A percentile compares a stretch with the other conserved stretches of the same genome.
Conservation (phyloP, 1,284 basidiomycete genomes). For the Chondrostereum purpureum region DNA sequence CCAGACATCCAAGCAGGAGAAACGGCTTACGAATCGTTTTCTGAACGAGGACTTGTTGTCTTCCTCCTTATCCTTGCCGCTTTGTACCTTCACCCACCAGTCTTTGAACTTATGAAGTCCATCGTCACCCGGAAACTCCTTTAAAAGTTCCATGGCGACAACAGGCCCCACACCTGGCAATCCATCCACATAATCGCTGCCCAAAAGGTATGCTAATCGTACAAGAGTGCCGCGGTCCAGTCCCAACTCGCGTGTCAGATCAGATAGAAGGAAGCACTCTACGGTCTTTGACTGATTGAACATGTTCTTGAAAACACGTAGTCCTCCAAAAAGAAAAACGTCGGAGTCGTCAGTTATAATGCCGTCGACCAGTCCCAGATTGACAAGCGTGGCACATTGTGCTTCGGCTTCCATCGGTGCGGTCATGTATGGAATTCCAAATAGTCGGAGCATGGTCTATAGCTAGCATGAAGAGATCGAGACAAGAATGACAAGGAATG, state of each 20-base stretch:
- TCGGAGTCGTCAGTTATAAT: constrained; percentile 99
- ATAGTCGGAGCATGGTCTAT: constrained; percentile 82
- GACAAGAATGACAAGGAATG: constrained; percentile 9
- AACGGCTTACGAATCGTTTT: constrained; percentile 71
- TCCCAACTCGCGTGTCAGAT: constrained; percentile 85
- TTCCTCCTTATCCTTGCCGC: constrained; percentile 71
- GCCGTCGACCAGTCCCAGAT: constrained; percentile 86
- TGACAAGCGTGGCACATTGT: constrained; percentile 91
- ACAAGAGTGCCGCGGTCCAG: constrained; percentile 85
- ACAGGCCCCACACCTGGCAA: constrained; percentile 94
- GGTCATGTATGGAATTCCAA: constrained; percentile 97
- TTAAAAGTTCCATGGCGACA: constrained; percentile 90
- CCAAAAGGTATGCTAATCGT: constrained; percentile 86
- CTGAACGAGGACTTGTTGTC: constrained; percentile 75
- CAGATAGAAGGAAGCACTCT: constrained; percentile 85
- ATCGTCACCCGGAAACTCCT: constrained; percentile 82
- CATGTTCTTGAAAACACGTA: constrained; percentile 96
- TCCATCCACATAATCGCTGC: constrained; percentile 97
- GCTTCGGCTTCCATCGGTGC: constrained; percentile 99
- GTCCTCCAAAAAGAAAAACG: constrained; percentile 95
- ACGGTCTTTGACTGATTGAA: constrained; percentile 99
- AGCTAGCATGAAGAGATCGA: neutral
- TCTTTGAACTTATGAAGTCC: constrained; percentile 83
- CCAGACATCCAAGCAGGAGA: neutral
- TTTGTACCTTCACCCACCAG: constrained; percentile 97